Conservation (phyloP, 768 basidiomycete species). For the Suillus brevipes region DNA sequence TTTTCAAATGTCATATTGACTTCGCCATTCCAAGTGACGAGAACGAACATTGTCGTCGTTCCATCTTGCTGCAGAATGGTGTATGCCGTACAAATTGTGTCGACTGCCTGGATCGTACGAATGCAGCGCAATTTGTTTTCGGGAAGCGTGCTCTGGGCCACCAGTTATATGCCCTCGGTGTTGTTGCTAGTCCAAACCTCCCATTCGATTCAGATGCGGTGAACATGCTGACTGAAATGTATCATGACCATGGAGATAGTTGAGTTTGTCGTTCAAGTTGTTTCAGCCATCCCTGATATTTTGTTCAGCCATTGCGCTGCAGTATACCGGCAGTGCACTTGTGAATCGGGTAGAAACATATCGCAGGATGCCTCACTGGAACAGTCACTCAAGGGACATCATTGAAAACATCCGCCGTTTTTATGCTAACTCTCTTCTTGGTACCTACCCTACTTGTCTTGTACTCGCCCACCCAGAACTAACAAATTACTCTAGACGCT, state of each 20-base stretch:
- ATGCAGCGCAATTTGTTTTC: constrained; percentile 95
- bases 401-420: constrained; percentile 94
- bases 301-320: constrained; percentile 78
- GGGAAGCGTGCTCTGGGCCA: constrained; percentile 94
- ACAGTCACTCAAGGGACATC: constrained; percentile 94
- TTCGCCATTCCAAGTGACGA: constrained; percentile 3
- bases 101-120: constrained; percentile 95
- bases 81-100: constrained; percentile 95
- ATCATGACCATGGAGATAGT: constrained; percentile 97
- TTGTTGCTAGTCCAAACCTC: constrained; percentile 82
- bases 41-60: constrained; percentile 51
- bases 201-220: constrained; percentile 93
- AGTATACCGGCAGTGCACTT: constrained; percentile 95
- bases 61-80: constrained; percentile 85
- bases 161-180: constrained; percentile 91
- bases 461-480: constrained; percentile 1
- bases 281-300: constrained; percentile 6
- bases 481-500: constrained; percentile 56
- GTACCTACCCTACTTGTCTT: constrained; percentile 37
- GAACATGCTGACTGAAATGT: constrained; percentile 98
- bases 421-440: constrained; percentile 91
- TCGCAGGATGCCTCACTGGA: constrained; percentile 94
- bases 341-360: constrained; percentile 97
- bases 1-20: background rate
- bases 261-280: constrained; percentile 28